A percentile compares a stretch with the other conserved stretches of the same genome.
phyloP scores from a whole-genome alignment of 2,329 filamentous ascomycete species.

The Aspergillus phoenicis region DNA sequence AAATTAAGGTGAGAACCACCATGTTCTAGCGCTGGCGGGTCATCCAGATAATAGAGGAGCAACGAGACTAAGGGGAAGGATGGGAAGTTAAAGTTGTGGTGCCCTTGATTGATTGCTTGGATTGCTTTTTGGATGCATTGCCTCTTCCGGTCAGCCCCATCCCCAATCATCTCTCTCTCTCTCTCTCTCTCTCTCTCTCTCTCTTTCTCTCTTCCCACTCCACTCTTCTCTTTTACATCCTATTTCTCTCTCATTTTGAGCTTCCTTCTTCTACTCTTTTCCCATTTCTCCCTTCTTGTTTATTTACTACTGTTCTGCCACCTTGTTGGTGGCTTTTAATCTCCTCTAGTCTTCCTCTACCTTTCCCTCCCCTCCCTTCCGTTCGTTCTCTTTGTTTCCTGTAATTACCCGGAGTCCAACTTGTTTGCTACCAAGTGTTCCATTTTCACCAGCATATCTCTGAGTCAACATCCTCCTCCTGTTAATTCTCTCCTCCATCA shows the following conservation, averaged over 20 bases:
- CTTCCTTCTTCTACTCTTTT: background rate
- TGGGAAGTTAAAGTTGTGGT: conserved; percentile 1
- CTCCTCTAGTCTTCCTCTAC: background rate
- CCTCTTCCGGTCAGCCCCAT: conserved; percentile 19
- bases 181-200: conserved; percentile 2
- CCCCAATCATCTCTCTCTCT: conserved; percentile 16
- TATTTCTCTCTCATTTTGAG: background rate
- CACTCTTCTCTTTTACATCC: background rate
- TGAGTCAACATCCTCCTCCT: background rate
- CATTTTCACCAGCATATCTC: background rate
- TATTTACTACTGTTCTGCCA: background rate
- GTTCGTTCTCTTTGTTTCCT: background rate
- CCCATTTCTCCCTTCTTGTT: background rate
- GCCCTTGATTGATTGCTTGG: conserved; percentile 1
- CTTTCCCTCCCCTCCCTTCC: conserved; percentile 5
- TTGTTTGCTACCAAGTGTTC: too few species aligned
- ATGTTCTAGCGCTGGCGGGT: conserved; percentile 4
- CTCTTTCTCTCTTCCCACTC: too few species aligned
- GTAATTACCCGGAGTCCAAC: too few species aligned
- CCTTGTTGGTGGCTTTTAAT: background rate
- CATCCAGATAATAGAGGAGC: background rate
- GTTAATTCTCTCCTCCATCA: background rate
- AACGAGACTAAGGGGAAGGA: background rate
- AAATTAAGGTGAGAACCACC: conserved; percentile 7
- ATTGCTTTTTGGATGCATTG: background rate